Base-by-base conservation (phyloP, 2,329 filamentous ascomycete species). In the Endoconidiophora polonica region DNA sequence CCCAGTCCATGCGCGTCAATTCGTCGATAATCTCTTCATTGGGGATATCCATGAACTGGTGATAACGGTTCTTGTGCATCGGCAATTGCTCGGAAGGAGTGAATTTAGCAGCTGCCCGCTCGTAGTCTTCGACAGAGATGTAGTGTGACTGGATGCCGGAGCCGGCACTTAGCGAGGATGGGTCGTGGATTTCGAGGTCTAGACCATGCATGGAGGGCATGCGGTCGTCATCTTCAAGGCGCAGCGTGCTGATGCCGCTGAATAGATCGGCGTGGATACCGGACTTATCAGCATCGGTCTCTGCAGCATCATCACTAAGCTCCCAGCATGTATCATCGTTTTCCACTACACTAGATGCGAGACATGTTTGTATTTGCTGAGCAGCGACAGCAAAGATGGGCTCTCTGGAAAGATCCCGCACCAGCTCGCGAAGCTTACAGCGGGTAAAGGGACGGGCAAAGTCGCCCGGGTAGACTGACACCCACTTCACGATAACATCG, bases 281-380 rank as follows among this genome's bases (percentile, higher is more conserved):
- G 2, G 36, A 20, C 12, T 33, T 24, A 18, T 61, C 63, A 14
- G 59, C 54, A 20, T 61, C 58, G 47, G 37, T 18, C 23, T 67
- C 64, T 3, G 59, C 60, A 2, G 57, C 56, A 10, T 78, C 76
- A 59, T 96, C 90, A 44, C 78, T 77, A 59, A 80, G 84, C n/a
- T 84, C 86, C 91, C 91, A 98, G 10, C 83, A 80, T 0, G 83
- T 83, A 61, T 98, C 90, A 59, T 96, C 91, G 60, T 96, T 88
- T 58, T 94, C 84, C 4, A 77, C 69, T 1, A 87, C 80, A 52
- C 70, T 72, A 46, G 73, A 71, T 43, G 88, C 83, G 14, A 96
- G 68, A 57, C 84, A 80, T n/a, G 74, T 73, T 18, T 79, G 75
- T 66, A 98, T 91, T 60, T 95, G 86, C 57, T 85, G 81, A 3